Percentiles rank a stretch among this genome's conserved stretches.
Conservation (phyloP, 2,329 filamentous ascomycete genomes). For the Eurotiales sp. region DNA sequence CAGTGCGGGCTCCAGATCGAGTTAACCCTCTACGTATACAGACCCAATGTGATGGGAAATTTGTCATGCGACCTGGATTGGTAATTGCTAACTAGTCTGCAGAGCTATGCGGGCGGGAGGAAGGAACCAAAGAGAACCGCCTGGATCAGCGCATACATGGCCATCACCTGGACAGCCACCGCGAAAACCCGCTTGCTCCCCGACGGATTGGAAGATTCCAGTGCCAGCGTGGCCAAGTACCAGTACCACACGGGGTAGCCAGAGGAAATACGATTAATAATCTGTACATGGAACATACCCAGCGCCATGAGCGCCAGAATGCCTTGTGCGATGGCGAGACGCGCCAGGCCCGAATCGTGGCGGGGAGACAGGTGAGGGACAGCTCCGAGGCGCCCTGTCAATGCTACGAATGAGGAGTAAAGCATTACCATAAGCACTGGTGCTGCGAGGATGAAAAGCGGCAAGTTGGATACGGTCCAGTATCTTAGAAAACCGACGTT, state of each 20-base stretch:
- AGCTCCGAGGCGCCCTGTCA: constrained; percentile 22
- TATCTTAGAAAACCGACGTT: constrained; percentile 83
- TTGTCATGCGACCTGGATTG: constrained; percentile 15
- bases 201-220: constrained; percentile 17
- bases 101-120: constrained; percentile 75
- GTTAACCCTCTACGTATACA: background rate
- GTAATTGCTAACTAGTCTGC: background rate
- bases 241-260: constrained; percentile 89
- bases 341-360: constrained; percentile 34
- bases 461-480: constrained; percentile 82
- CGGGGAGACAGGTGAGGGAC: background rate
- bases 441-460: constrained; percentile 77
- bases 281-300: constrained; percentile 86
- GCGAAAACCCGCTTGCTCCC: constrained; percentile 20
- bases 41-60: too few species aligned
- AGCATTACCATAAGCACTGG: constrained; percentile 71
- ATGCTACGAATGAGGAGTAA: constrained; percentile 54
- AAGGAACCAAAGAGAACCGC: constrained; percentile 83
- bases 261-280: constrained; percentile 83
- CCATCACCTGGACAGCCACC: constrained; percentile 61
- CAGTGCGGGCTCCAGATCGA: background rate
- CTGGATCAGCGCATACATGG: constrained; percentile 80
- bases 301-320: constrained; percentile 68
- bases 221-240: constrained; percentile 58
- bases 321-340: constrained; percentile 69